Evolutionary conservation across 2,329 filamentous ascomycete species (phyloP), one percentile per base, ranked within the genome.

Genomic region (Pyrenochaeta sp.): DNA sequence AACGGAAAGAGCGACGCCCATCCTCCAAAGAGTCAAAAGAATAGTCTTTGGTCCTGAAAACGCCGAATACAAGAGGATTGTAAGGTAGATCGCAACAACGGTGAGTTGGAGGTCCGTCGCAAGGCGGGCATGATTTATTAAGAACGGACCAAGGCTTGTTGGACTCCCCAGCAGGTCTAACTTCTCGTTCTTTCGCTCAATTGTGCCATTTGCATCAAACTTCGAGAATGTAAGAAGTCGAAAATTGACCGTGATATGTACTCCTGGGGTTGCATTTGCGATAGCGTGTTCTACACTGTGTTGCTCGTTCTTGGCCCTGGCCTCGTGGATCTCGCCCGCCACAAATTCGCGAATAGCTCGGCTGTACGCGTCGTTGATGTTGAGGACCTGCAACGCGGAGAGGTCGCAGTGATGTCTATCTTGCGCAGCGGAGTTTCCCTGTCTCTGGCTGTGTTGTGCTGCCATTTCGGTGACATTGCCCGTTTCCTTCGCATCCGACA

Each of bases 281-380:
- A n/a, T n/a, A n/a, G n/a, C n/a, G n/a, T n/a, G n/a, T n/a, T n/a
- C n/a, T n/a, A n/a, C n/a, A 3, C 4, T 1, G 4, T 37, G 17
- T 14, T 41, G 7, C 4, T 51, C 33, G 11, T 41, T 20, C 7
- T 37, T 23, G 5, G 3, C 30, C 3, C 42, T 21, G 1, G 42
- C 42, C 20, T 48, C 30, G 1, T 47, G 45, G 18, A 56, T 54
- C 53, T 61, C 54, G 41, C 44, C 54, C 2, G 43, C 45, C 10
- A 61, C 30, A 15, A 57, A 61, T 27, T 55, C 53, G 11, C 49
- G 53, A 10, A 57, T 47, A 5, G 45, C 31, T 4, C 37, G 33
- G 11, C 39, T 50, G 1, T 55, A 27, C 0, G 33, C 29, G 3
- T 47, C 46, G 2, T 49, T 11, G 15, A 36, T 17, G 20, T 53